Base-by-base conservation (phyloP, 352 stramenopile genomes). In the Phytopythium boreale region DNA sequence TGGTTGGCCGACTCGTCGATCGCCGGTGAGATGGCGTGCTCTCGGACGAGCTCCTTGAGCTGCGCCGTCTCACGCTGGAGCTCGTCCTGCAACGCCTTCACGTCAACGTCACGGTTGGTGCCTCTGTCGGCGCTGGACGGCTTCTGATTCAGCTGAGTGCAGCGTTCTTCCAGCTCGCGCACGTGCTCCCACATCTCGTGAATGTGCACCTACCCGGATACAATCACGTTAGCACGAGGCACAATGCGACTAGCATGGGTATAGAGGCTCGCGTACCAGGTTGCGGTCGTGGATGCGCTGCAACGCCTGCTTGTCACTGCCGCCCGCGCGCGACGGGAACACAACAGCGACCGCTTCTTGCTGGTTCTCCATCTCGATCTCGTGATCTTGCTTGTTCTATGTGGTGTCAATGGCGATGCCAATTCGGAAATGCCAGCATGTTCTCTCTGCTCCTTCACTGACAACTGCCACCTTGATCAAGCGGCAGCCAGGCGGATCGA, bases 261-360 rank as follows among this genome's bases (percentile, higher is more conserved):
- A n/a, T 5, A n/a, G 19, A n/a, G 4, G 15, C 4, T 22, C 7
- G 20, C 29, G 34, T n/a, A 59, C 52, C 52, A 59, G n/a, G 52
- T 59, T 59, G 31, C 52, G 52, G 52, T 59, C 52, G 34, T 59
- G 52, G 52, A 59, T 59, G 34, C 52, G 52, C 31, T 59, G 52
- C 52, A 59, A 20, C 52, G 15, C 34, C 12, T 59, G 52, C 52
- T 59, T 59, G 52, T 59, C 52, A 12, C 52, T 37, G 34, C n/a
- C 34, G 22, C 52, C 34, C 12, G 11, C 8, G n/a, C 52, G 52
- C 52, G 52, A 59, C n/a, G 52, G 52, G 52, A 59, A 59, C 34
- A 59, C 52, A 20, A 59, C 34, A 20, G 52, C 52, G 20, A 20
- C 20, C 11, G 34, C 50, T 56, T 56, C 50, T 39, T 56, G 52